Conservation (phyloP, 257 asterid species). For the Rubia yunnanensis region DNA sequence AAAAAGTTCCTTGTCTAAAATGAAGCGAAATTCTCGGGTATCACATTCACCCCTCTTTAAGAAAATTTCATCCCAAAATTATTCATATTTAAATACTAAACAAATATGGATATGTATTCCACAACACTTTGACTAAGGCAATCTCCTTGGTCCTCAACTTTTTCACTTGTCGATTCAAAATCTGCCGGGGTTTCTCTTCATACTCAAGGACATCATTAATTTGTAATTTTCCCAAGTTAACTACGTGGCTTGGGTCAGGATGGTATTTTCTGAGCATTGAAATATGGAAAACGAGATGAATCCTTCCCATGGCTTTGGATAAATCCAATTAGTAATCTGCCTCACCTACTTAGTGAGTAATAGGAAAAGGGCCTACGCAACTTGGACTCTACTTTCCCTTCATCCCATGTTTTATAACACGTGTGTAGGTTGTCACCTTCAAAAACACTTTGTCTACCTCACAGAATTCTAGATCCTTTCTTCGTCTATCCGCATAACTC, state of each 20-base stretch:
- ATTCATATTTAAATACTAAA: no score
- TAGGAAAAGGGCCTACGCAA: background rate
- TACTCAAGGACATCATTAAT: background rate
- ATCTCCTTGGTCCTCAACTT: background rate
- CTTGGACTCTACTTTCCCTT: background rate
- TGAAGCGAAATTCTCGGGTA: no score
- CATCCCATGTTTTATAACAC: background rate
- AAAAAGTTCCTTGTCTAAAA: no score
- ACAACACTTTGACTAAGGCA: background rate
- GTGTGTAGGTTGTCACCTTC: background rate
- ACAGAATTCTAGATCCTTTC: background rate
- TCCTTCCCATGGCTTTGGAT: background rate
- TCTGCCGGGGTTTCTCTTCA: background rate
- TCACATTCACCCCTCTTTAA: no score
- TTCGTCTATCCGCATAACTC: background rate
- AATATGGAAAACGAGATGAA: background rate
- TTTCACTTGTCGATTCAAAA: background rate
- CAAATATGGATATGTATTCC: background rate
- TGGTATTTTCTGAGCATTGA: background rate
- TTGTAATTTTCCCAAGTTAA: background rate
- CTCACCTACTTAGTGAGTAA: background rate
- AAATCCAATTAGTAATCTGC: background rate
- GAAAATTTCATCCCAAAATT: no score
- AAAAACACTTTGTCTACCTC: background rate
- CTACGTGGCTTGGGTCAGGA: background rate